These are phyloP conservation scores for Ploettnerulaceae sp. DNA, from an alignment of 2,329 filamentous ascomycete species.

Conservation along the genomic window DNA sequence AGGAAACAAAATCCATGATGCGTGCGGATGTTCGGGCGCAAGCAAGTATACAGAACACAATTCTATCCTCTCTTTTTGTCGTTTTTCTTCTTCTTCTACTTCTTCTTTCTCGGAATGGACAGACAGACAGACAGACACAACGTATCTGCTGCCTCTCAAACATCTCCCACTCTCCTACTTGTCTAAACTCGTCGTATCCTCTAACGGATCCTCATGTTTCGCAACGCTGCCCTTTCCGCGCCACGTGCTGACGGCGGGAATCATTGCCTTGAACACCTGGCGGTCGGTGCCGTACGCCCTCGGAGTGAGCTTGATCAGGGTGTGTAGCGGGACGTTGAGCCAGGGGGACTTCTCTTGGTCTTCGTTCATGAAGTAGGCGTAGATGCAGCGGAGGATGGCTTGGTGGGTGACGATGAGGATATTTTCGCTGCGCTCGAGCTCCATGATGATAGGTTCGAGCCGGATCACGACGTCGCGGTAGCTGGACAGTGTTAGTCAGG, in stretches of 20 bases:
- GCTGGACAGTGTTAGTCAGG: constrained; percentile 12
- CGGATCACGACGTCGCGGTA: constrained; percentile 97
- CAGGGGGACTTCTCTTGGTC: constrained; percentile 89
- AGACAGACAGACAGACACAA: too few species aligned
- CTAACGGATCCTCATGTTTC: constrained; percentile 61
- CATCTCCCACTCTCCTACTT: constrained; percentile 7
- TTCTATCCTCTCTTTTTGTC: too few species aligned
- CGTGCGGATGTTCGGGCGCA: too few species aligned
- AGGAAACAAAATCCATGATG: too few species aligned
- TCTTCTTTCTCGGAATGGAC: too few species aligned
- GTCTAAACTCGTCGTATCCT: constrained; percentile 20
- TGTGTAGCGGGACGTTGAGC: constrained; percentile 98
- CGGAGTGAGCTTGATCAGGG: constrained; percentile 92
- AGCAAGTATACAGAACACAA: too few species aligned
- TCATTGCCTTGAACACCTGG: constrained; percentile 80
- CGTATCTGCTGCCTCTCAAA: too few species aligned
- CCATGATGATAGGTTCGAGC: constrained; percentile 99
- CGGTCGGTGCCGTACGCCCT: constrained; percentile 92
- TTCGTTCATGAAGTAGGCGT: constrained; percentile 98
- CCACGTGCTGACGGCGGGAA: constrained; percentile 95
- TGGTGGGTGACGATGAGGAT: constrained; percentile 98
- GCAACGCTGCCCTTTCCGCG: constrained; percentile 88
- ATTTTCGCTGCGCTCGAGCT: constrained; percentile 91
- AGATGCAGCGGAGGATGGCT: constrained; percentile 93
- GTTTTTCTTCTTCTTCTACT: too few species aligned